These are phyloP conservation scores for Nasturtium officinale DNA, from an alignment of 345 rosid genomes.

Conservation along the genomic window DNA sequence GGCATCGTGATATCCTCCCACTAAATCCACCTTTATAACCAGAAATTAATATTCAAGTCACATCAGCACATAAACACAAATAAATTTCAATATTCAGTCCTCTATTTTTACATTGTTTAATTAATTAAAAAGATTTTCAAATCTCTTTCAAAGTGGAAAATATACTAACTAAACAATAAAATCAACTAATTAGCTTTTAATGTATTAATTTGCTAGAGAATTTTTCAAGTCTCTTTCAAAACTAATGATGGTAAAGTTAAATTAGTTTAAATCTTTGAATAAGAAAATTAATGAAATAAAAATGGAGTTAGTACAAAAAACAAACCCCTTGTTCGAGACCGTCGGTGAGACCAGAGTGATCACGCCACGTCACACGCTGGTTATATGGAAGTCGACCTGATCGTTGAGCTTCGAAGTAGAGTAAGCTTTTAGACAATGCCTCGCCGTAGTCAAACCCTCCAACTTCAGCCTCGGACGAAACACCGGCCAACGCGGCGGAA, in stretches of 20 bases:
- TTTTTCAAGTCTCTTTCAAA: not conserved
- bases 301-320: not conserved
- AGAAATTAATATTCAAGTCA: not conserved
- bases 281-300: not conserved
- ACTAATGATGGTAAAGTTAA: slow-evolving; percentile 10
- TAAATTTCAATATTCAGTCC: not conserved
- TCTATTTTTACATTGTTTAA: not conserved
- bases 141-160: not conserved
- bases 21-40: slow-evolving; percentile 74
- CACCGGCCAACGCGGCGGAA: slow-evolving; percentile 3
- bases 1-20: slow-evolving; percentile 95
- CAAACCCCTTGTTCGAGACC: slow-evolving; percentile 95
- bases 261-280: not conserved
- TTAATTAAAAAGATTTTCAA: not conserved
- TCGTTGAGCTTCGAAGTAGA: slow-evolving; percentile 91
- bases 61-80: not conserved
- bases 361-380: slow-evolving; percentile 89
- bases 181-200: not conserved
- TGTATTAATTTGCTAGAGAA: not conserved
- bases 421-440: slow-evolving; percentile 83
- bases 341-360: slow-evolving; percentile 91
- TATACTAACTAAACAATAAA: not conserved
- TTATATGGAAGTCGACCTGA: slow-evolving; percentile 89
- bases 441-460: slow-evolving; percentile 58
- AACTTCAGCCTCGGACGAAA: slow-evolving; percentile 18